Evolutionary conservation across 1,284 basidiomycete genomes (phyloP).

Genomic region (Ceratobasidium theobromae): DNA sequence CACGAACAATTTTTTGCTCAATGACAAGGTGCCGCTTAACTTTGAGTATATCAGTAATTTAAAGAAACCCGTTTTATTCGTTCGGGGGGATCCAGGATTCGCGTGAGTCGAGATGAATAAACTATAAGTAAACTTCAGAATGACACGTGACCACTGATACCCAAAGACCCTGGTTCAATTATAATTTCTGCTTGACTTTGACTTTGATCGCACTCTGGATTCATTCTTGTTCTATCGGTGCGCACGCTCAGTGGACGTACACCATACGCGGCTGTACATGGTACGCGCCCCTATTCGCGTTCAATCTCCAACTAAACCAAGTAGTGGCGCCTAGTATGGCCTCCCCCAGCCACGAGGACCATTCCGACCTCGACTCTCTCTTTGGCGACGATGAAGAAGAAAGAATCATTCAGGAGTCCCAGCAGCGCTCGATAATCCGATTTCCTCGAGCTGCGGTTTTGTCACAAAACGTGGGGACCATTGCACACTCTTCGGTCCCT

Average conservation of each 20-base stretch:
- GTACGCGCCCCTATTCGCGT: background rate
- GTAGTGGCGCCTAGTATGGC: conserved; percentile 7
- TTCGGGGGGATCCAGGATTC: too few relatives aligned
- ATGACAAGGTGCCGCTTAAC: too few relatives aligned
- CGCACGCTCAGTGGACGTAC: background rate
- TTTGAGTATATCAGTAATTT: too few relatives aligned
- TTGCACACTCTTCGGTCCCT: conserved; percentile 72
- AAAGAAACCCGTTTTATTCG: too few relatives aligned
- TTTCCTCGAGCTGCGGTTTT: conserved; percentile 10
- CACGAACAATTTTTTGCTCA: too few relatives aligned
- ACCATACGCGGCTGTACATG: background rate
- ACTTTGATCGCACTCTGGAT: background rate
- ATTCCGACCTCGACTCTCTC: conserved; percentile 19
- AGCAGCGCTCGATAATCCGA: conserved; percentile 5
- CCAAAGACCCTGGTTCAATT: too few relatives aligned
- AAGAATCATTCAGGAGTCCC: background rate
- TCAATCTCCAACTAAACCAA: background rate
- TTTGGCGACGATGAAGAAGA: conserved; percentile 3
- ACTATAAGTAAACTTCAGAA: too few relatives aligned
- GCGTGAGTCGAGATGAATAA: too few relatives aligned
- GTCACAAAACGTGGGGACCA: conserved; percentile 83
- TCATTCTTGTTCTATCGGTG: background rate
- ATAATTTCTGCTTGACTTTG: background rate
- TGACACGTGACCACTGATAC: too few relatives aligned
- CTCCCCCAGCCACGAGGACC: conserved; percentile 8